These are phyloP conservation scores for Grigorovia yakushimaensis DNA, from an alignment of 805 yeast genomes.

Conservation along the genomic window DNA sequence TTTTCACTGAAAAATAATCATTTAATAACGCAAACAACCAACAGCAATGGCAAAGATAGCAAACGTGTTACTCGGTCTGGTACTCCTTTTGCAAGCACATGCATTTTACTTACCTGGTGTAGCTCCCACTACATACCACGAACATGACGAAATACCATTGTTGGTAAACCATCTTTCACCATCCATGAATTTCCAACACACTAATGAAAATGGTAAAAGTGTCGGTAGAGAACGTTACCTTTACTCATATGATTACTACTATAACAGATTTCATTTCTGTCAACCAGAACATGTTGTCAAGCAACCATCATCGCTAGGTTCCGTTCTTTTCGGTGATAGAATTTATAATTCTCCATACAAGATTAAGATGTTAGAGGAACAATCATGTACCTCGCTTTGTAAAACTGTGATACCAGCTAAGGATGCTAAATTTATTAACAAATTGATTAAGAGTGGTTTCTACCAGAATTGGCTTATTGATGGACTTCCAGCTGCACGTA, in stretches of 20 bases:
- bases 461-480: conserved; percentile 89
- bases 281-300: conserved; percentile 44
- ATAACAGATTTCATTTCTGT: conserved; percentile 77
- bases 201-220: conserved; percentile 31
- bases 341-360: conserved; percentile 87
- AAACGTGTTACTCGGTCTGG: neutral
- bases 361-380: conserved; percentile 65
- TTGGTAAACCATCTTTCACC: conserved; percentile 90
- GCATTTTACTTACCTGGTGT: conserved; percentile 93
- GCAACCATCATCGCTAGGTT: conserved; percentile 85
- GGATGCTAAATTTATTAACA: conserved; percentile 68
- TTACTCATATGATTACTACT: conserved; percentile 76
- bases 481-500: conserved; percentile 85
- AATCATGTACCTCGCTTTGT: conserved; percentile 63
- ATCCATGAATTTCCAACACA: conserved; percentile 37
- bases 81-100: neutral
- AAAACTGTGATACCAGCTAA: conserved; percentile 43
- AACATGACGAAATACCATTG: conserved; percentile 64
- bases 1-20: neutral
- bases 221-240: conserved; percentile 42
- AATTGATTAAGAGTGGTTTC: conserved; percentile 73
- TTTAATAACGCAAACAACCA: neutral
- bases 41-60: neutral
- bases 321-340: conserved; percentile 91
- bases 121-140: conserved; percentile 81